Evolutionary conservation across 352 stramenopile species (phyloP), one percentile per base, ranked within the genome.

Genomic region (Ophiocytium majus): DNA sequence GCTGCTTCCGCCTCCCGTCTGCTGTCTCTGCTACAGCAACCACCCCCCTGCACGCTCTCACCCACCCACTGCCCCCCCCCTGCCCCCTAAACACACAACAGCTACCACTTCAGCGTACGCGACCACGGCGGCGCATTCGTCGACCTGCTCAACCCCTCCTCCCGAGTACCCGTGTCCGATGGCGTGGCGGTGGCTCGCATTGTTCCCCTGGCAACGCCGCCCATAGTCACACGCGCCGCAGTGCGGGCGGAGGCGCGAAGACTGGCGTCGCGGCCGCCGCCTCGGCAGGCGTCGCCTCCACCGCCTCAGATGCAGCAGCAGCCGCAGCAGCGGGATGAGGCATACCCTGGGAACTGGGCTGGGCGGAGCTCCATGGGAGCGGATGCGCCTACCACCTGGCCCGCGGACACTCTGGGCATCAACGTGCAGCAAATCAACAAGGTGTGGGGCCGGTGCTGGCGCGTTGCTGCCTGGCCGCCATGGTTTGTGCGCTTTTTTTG

Each of bases 401-500:
- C 32, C 5, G 10, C 17, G 14, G 66, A 78, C 5, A 17, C 66
- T 5, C 32, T 78, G 66, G 66, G 32, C 32, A 78, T 78, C 32
- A 78, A 78, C 35, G 35, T 78, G 5, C 66, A 78, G 35, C 66
- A 78, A 14, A 43, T 78, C 35, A 78, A 78, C 66, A 78, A 78
- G 66, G 66, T 78, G 35, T 17, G 5, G 32, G 5, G 32, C n/a
- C n/a, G n/a, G n/a, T n/a, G n/a, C n/a, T n/a, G n/a, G n/a, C n/a
- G n/a, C n/a, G n/a, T n/a, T n/a, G n/a, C n/a, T n/a, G n/a, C n/a
- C n/a, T n/a, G n/a, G n/a, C n/a, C n/a, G n/a, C n/a, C n/a, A n/a
- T n/a, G 66, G 32, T 5, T 10, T 14, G 5, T 5, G 66, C 32
- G 14, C 35, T 17, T 5, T 17, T 5, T 14, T 78, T 5, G 5